These are phyloP conservation scores for Ashbya aceris DNA, from an alignment of 1,139 yeast species.

Conservation along the genomic window DNA sequence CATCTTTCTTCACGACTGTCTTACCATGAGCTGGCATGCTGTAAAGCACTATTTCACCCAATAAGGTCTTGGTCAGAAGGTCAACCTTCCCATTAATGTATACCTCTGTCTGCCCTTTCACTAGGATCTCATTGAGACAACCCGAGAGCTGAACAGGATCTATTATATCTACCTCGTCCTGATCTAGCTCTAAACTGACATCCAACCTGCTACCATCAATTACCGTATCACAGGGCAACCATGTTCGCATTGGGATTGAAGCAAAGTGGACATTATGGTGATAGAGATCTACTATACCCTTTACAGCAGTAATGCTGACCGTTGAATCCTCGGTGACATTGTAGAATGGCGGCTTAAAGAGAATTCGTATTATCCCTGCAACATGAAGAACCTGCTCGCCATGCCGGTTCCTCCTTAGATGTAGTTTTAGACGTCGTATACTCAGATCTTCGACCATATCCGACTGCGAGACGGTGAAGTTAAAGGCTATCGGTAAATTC, in stretches of 20 bases:
- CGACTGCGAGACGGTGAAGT: constrained; percentile 17
- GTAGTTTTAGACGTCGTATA: constrained; percentile 28
- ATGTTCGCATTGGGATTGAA: constrained; percentile 29
- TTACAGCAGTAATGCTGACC: constrained; percentile 23
- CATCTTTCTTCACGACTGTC: constrained; percentile 14
- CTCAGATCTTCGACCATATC: constrained; percentile 28
- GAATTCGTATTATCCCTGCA: constrained; percentile 28
- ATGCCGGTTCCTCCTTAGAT: constrained; percentile 23
- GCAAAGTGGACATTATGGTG: constrained; percentile 31
- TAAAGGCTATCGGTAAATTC: constrained; percentile 16
- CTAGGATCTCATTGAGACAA: constrained; percentile 31
- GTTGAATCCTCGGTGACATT: constrained; percentile 18
- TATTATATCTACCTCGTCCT: constrained; percentile 28
- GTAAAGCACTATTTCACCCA: constrained; percentile 30
- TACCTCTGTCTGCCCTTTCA: constrained; percentile 28
- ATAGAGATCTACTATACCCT: constrained; percentile 30
- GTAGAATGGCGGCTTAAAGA: constrained; percentile 26
- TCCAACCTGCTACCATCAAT: constrained; percentile 17
- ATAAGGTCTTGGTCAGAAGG: constrained; percentile 22
- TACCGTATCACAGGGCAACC: constrained; percentile 31
- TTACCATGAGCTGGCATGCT: constrained; percentile 23
- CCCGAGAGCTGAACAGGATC: constrained; percentile 29
- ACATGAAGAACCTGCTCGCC: constrained; percentile 24
- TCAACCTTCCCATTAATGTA: constrained; percentile 30
- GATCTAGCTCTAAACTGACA: constrained; percentile 26